Evolutionary conservation across 2,329 filamentous ascomycete species (phyloP).

Genomic region (Botrytis porri): DNA sequence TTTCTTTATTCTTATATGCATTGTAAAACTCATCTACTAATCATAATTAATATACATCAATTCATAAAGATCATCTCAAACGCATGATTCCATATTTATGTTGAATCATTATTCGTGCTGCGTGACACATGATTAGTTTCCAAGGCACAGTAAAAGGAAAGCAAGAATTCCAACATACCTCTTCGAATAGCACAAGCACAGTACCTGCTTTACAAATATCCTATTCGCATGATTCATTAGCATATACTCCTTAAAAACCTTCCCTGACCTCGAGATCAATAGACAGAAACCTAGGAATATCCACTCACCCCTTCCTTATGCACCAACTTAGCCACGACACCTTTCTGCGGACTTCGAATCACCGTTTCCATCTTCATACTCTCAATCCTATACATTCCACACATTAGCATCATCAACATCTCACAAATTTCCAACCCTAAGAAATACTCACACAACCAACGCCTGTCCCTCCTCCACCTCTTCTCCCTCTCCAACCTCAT

Average conservation of each 20-base stretch:
- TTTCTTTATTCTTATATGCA: background rate
- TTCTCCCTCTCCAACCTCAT: conserved; percentile 81
- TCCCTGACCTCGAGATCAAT: background rate
- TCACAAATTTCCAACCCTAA: conserved; percentile 17
- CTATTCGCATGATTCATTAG: conserved; percentile 40
- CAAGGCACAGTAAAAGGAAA: background rate
- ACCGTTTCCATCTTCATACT: conserved; percentile 92
- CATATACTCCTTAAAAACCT: background rate
- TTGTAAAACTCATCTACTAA: background rate
- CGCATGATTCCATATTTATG: background rate
- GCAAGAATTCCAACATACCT: conserved; percentile 24
- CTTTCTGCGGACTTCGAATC: conserved; percentile 72
- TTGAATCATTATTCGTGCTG: conserved; percentile 1
- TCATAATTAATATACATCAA: conserved; percentile 10
- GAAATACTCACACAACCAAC: conserved; percentile 68
- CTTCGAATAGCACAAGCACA: conserved; percentile 70
- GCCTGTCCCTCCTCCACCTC: conserved; percentile 80
- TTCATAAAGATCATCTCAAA: background rate
- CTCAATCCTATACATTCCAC: conserved; percentile 56
- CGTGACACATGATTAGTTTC: background rate
- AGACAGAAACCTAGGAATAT: conserved; percentile 5
- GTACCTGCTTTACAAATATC: conserved; percentile 78
- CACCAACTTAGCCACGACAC: conserved; percentile 67
- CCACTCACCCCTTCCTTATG: conserved; percentile 72
- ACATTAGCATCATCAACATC: conserved; percentile 32